Base-by-base conservation (phyloP, 345 rosid species). In the Gossypium arboreum region DNA sequence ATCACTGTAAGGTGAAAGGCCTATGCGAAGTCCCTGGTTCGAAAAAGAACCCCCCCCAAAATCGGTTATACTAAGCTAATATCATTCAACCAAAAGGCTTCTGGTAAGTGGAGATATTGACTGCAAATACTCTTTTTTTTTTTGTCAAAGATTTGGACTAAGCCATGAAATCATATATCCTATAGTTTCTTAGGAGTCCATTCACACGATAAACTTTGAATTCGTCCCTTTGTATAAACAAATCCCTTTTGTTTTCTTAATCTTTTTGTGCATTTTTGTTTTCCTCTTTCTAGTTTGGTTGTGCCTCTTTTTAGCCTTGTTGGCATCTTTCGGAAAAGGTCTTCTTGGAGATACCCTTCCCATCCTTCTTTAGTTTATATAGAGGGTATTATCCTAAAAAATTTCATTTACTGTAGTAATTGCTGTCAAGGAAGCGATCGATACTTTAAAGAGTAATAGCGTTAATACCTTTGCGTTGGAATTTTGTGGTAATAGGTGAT, bases 401-500 rank as follows among this genome's bases (percentile, higher is more conserved):
- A 24, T 39, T 73, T 12, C 54, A 70, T 79, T 58, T 51, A 25
- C 73, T 85, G 77, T 78, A 92, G 97, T 20, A 20, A 20, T 83
- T 81, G 94, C 97, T 58, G 95, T 94, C 41, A 87, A 80, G 81
- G 92, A 91, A 85, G 97, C 98, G 68, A 86, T 94, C 67, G 86
- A 85, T 78, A 81, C 87, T 56, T 84, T 94, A 68, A 86, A 83
- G 88, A 87, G 90, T 59, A 85, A 83, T 67, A 81, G 76, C 57
- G 97, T 91, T 27, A 82, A 83, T 29, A 94, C 98, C 73, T 94
- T 91, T 66, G 89, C 90, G 67, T 83, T 92, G 78, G 98, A 94
- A 84, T 96, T 94, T 77, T 92, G 98, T 78, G 97, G 92, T 77
- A 94, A 94, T 73, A 91, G 97, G 98, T 94, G 84, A 88, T 81